Base-by-base conservation (phyloP, 805 yeast species). In the Yamadazyma nakazawae region DNA sequence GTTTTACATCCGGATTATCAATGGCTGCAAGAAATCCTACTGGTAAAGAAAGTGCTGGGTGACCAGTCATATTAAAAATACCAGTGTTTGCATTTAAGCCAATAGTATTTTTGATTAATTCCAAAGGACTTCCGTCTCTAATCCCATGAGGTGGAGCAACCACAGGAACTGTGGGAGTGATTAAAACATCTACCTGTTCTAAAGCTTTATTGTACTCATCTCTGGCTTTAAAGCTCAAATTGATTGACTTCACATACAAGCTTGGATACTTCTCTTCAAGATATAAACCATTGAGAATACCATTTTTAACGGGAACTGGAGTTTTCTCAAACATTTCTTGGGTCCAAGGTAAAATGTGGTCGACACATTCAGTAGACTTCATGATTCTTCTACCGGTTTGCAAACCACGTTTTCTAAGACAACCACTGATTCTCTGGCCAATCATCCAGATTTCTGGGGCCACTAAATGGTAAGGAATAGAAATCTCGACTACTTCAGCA, bases 361-460 rank as follows among this genome's bases (percentile, higher is more conserved):
- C 50, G 11, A 46, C 35, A 28, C 26, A 36, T 18, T 48, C 43
- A 5, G 50, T 24, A 19, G 54, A 45, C 32, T 51, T 51, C 12
- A 51, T 9, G 8, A 46, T 40, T 26, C 54, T 37, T 21, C 54
- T 45, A 4, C 54, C 54, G 21, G 48, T 6, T 35, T 44, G 51
- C 19, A 51, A 42, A 8, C 54, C 54, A 32, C 48, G 26, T 34
- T 48, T 51, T 36, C 52, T 51, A n/a, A 48, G 19, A 13, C 44
- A 47, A 2, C 54, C 54, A 26, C 50, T 46, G 17, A 47, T 39
- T 34, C 54, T 39, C 32, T 51, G 54, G 11, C 54, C 54, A 4
- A 51, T 43, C 39, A 48, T 48, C 54, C 54, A 51, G 18, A 51
- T 51, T 46, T 52, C 56, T 2, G 56, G 56, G 2, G 56, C 56